Evolutionary conservation across 2,329 filamentous ascomycete genomes (phyloP).

Genomic region (Ilyonectria sp.): DNA sequence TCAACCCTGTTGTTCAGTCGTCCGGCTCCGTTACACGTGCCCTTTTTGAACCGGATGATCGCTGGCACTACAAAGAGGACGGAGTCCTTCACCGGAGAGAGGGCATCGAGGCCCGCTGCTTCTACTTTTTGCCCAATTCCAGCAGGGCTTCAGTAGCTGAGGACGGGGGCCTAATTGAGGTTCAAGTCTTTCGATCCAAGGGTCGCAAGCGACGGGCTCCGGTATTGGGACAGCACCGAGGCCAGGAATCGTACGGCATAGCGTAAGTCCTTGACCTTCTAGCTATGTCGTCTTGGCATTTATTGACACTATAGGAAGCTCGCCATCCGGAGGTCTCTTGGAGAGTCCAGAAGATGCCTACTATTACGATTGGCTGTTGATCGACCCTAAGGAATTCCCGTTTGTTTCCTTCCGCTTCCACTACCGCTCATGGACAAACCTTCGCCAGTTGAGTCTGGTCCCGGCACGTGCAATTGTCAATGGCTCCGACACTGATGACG

Average conservation of each 20-base stretch:
- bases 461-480: conserved; percentile 41
- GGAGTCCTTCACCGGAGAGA: conserved; percentile 52
- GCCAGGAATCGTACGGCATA: conserved; percentile 67
- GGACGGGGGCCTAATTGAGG: conserved; percentile 70
- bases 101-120: conserved; percentile 65
- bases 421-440: conserved; percentile 67
- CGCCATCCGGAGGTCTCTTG: conserved; percentile 67
- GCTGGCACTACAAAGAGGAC: conserved; percentile 58
- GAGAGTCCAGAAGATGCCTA: conserved; percentile 65
- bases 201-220: conserved; percentile 61
- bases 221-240: conserved; percentile 60
- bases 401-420: conserved; percentile 70
- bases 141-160: conserved; percentile 59
- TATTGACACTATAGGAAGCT: conserved; percentile 54
- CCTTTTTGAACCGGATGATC: conserved; percentile 64
- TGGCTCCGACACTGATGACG: neutral
- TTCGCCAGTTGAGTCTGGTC: conserved; percentile 65
- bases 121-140: conserved; percentile 62
- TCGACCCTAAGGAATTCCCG: conserved; percentile 66
- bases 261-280: conserved; percentile 57
- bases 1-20: conserved; percentile 54
- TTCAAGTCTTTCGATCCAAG: conserved; percentile 67
- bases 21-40: conserved; percentile 61
- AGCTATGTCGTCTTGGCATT: neutral
- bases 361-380: conserved; percentile 68